Base-by-base conservation (phyloP, 2,329 filamentous ascomycete species). In the Tolypocladium nubicola region DNA sequence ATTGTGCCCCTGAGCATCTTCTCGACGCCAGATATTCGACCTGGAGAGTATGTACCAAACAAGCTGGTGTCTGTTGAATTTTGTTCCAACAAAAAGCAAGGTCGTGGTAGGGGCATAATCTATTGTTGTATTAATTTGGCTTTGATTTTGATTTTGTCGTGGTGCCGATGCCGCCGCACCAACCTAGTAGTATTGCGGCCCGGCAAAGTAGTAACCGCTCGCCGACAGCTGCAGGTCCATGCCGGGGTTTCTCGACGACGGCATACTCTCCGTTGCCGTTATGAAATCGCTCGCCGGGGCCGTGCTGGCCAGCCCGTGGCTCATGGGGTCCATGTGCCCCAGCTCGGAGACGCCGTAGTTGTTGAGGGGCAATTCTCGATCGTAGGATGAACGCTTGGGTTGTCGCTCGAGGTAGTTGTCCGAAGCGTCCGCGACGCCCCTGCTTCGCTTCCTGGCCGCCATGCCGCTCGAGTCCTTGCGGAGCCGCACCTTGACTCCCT, bases 401-500 rank as follows among this genome's bases (percentile, higher is more conserved):
- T 62, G 61, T 37, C 60, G 60, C 21, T 61, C 59, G 13, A 62
- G 49, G 26, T 60, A 56, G 16, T 54, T 52, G 9, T 62, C 62
- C 4, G 59, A 54, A 9, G 61, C 53, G 40, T 64, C 65, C 16
- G 61, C 61, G 16, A 58, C 63, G 59, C 60, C 62, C 53, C 61
- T 69, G 57, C 69, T 77, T 35, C 75, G 72, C 66, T 79, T 82
- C 57, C 76, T 72, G 21, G 76, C 78, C 6, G 72, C 75, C 63
- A 75, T 74, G 23, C 80, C 80, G 57, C 89, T 80, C 50, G 89
- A 87, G 70, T 96, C 90, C 69, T 96, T 96, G 56, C 90, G 84
- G 52, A 96, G 79, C 55, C 90, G 81, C 38, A 96, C 75, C 55
- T 90, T 86, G 16, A 96, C 89, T 10, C 91, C 91, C 68, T 96